Base-by-base conservation (phyloP, 2,329 filamentous ascomycete genomes). In the Ceratocystis papillata region DNA sequence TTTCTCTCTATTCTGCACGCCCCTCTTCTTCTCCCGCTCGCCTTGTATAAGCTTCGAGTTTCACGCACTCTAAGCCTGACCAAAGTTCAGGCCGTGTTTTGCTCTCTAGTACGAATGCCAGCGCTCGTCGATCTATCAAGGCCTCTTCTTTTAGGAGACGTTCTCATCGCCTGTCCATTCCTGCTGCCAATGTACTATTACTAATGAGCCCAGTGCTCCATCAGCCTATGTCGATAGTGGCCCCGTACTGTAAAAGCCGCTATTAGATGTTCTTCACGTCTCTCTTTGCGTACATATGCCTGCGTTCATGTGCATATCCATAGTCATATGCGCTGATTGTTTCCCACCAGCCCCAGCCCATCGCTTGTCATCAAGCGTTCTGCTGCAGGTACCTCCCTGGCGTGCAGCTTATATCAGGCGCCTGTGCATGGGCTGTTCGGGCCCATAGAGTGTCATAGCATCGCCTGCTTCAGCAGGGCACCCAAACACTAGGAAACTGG, bases 331-430 rank as follows among this genome's bases (percentile, higher is more conserved):
- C 48, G 22, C 8, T 3, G 12, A 28, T 25, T 53, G 48, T 25
- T 41, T 33, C 48, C 10, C n/a, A 3, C 28, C 25, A 25, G 48
- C 48, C 55, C 12, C 55, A 59, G 25, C 3, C 17, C 20, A 8
- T 59, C 15, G 17, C 55, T 59, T 59, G 55, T 59, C 55, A 59
- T 22, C 20, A 37, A 5, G 25, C 30, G 33, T 30, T 8, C 55
- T 59, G 33, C 55, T 59, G 55, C 55, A 59, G 55, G 55, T 59
- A 59, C 55, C 55, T 59, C 55, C 55, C 55, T 33, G 55, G 55
- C 17, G 55, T 59, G 55, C 55, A 59, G 55, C 55, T 59, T 59
- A 20, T 30, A 37, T 37, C 48, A 20, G 7, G 28, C 8, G 8
- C 28, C 55, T 7, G 28, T 59, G 28, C 15, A 8, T 8, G n/a